Evolutionary conservation across 129 eudicot species (phyloP).

Genomic region (Sambucus nigra): DNA sequence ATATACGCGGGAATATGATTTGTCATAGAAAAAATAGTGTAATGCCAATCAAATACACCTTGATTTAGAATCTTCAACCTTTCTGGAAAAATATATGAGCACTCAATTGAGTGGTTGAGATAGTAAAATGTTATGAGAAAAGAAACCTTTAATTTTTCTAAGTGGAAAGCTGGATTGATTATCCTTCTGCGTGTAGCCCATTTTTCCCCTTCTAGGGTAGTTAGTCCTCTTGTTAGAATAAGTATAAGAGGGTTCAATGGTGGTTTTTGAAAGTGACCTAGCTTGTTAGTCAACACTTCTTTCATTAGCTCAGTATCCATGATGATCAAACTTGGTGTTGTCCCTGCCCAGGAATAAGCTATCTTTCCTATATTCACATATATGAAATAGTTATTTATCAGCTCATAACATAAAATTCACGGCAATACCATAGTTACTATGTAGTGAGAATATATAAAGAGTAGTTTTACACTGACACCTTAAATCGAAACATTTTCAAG

Average conservation of each 20-base stretch:
- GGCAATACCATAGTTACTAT: too few species aligned
- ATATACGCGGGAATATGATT: too few species aligned
- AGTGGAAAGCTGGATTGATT: constrained; percentile 45
- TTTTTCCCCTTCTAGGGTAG: constrained; percentile 39
- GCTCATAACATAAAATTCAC: neutral
- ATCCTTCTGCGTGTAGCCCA: constrained; percentile 41
- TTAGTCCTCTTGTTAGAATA: constrained; percentile 26
- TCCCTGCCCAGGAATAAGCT: constrained; percentile 43
- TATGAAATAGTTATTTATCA: neutral
- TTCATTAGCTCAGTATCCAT: constrained; percentile 46
- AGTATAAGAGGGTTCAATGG: constrained; percentile 24
- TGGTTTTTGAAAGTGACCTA: constrained; percentile 35
- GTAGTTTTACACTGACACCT: too few species aligned
- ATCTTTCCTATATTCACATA: constrained; percentile 34
- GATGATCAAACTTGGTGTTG: constrained; percentile 42
- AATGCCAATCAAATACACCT: too few species aligned
- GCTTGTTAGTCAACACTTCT: constrained; percentile 49
- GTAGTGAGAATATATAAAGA: too few species aligned
- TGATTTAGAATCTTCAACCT: too few species aligned
- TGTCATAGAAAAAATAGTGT: too few species aligned
- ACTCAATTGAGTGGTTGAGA: too few species aligned
- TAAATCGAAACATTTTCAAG: too few species aligned
- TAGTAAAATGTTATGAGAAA: neutral
- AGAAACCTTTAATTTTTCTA: constrained; percentile 34
- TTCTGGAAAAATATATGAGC: too few species aligned